Conservation (phyloP, 176 grass and related monocot genomes). For the Cocos nucifera region DNA sequence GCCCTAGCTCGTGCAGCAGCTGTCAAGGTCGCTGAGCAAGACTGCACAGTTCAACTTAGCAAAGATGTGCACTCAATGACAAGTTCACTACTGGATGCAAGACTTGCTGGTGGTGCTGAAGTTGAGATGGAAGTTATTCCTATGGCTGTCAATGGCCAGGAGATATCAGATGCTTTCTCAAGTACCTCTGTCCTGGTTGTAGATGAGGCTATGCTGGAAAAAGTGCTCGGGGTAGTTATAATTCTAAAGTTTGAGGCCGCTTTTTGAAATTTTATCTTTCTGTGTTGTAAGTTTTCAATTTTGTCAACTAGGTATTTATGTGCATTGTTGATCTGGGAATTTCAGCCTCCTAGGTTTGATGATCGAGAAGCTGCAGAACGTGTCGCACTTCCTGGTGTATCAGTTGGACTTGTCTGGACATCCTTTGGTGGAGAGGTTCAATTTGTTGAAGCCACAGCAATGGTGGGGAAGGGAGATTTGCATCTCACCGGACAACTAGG, state of each 20-base stretch:
- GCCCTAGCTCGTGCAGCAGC: constrained; percentile 82
- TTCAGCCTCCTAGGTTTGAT: constrained; percentile 91
- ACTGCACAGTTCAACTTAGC: constrained; percentile 37
- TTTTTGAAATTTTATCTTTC: not conserved
- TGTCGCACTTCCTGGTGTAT: constrained; percentile 76
- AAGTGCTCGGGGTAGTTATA: constrained; percentile 88
- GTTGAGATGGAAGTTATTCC: constrained; percentile 99
- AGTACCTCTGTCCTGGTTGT: constrained; percentile 52
- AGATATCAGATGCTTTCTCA: constrained; percentile 64
- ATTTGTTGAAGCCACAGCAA: constrained; percentile 81
- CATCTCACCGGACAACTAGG: constrained; percentile 96
- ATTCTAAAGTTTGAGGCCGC: constrained; percentile 1
- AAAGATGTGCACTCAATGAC: constrained; percentile 46
- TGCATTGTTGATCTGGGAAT: constrained; percentile 7
- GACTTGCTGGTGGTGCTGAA: constrained; percentile 60
- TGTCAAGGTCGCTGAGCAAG: constrained; percentile 83
- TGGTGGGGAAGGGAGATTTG: constrained; percentile 98
- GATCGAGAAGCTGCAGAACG: constrained; percentile 80
- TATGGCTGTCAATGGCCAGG: constrained; percentile 57
- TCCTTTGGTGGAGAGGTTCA: constrained; percentile 89
- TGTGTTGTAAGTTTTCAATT: not conserved
- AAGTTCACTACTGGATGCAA: constrained; percentile 54
- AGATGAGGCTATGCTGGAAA: constrained; percentile 87
- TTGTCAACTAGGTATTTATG: constrained; percentile 1
- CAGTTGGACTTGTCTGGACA: constrained; percentile 94